Percentiles rank a stretch among this genome's conserved stretches.
These are phyloP conservation scores for Aspergillus eucalypticola DNA, from an alignment of 2,329 filamentous ascomycete species.

Conservation along the genomic window DNA sequence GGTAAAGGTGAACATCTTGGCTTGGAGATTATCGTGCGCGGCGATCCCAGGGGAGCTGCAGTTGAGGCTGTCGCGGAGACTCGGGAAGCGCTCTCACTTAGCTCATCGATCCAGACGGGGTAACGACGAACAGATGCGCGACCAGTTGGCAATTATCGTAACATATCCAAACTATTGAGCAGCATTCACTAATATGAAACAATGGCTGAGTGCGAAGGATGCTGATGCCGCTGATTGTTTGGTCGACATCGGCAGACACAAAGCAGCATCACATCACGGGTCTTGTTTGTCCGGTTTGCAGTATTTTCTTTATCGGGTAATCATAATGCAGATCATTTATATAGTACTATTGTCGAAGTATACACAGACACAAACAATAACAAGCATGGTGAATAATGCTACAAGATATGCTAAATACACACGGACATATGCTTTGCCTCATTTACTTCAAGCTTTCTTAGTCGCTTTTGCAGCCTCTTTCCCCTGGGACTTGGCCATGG, in stretches of 20 bases:
- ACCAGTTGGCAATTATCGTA: background rate
- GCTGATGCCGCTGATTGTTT: background rate
- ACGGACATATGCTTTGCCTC: background rate
- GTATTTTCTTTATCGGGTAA: background rate
- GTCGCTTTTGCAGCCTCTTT: background rate
- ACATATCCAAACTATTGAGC: background rate
- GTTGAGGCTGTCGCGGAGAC: background rate
- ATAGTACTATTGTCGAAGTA: background rate
- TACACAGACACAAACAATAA: background rate
- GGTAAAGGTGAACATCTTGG: slow-evolving; percentile 89
- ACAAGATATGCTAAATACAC: background rate
- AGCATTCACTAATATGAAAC: background rate
- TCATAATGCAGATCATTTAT: background rate
- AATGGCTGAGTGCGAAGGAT: background rate
- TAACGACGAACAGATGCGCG: background rate
- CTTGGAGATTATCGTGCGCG: background rate
- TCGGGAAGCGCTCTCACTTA: background rate
- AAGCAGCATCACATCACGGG: background rate
- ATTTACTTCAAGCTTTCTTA: background rate
- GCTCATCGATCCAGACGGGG: background rate
- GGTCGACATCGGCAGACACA: background rate
- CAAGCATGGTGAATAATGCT: background rate
- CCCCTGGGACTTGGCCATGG: background rate
- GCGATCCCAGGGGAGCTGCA: background rate
- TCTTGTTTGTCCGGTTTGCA: background rate